Evolutionary conservation across 192 early-diverging fungal species (phyloP), one percentile per base, ranked within the genome.

Genomic region (Coemansia sp.): DNA sequence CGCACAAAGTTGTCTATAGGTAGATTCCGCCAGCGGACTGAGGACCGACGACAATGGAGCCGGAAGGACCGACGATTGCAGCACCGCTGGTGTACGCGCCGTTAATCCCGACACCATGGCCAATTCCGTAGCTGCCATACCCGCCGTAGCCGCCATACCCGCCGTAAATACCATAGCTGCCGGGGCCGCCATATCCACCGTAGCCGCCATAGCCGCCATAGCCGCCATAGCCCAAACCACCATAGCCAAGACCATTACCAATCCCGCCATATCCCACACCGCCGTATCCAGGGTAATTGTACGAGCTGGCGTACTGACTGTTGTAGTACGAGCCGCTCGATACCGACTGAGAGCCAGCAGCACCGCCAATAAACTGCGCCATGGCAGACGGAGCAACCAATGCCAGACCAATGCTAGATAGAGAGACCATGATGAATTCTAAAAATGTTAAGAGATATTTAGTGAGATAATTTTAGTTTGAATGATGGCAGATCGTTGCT

Each of bases 1-100:
- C 9, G 12, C 32, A 35, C 1, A 35, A 35, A 35, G 8, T 8
- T 35, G 9, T 14, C 35, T 64, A 64, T 17, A 74, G 47, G 62
- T 65, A 80, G 32, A 67, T 52, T 55, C 77, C 77, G 72, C 77
- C 77, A 70, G 77, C 72, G 70, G 71, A 80, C 65, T 80, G 77
- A 32, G 77, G 77, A 19, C 77, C 77, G 41, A 80, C 77, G 23
- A 71, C 63, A 50, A 80, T 80, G 14, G 77, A 70, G 23, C 77
- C 77, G 12, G 77, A 80, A 2, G 77, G 77, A 35, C 77, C 77
- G n/a, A 74, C 56, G 50, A 80, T 74, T 2, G 70, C 60, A 14
- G 77, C 77, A 12, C 77, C 77, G 21, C 72, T 45, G 25, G 77
- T 80, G 51, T 55, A 74, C 12, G 77, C 72, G 27, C 77, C 77